Evolutionary conservation across 306 rosid species (phyloP).

Genomic region (Rubus idaeus): DNA sequence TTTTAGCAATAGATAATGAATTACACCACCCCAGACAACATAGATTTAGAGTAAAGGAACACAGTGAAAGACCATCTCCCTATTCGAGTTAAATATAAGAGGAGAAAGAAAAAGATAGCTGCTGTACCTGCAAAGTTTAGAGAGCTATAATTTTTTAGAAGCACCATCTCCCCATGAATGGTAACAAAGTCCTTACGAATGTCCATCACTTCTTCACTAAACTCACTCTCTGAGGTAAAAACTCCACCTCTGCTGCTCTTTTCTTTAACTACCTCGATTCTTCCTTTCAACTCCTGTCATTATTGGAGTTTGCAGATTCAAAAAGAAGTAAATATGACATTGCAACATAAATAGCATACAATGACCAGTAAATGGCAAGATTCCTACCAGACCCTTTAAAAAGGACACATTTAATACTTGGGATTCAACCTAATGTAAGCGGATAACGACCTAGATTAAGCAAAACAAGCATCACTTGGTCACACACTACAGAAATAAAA

Average conservation of each 20-base stretch:
- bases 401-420: background rate
- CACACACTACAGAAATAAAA: background rate
- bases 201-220: slow-evolving; percentile 95
- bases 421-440: background rate
- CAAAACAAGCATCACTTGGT: background rate
- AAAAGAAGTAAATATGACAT: background rate
- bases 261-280: slow-evolving; percentile 72
- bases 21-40: slow-evolving; percentile 2
- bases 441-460: background rate
- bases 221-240: slow-evolving; percentile 67
- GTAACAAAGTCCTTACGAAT: slow-evolving; percentile 90
- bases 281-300: slow-evolving; percentile 77
- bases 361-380: background rate
- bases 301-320: background rate
- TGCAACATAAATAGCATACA: slow-evolving; percentile 9
- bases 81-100: slow-evolving; percentile 7
- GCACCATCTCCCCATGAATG: slow-evolving; percentile 98
- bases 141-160: slow-evolving; percentile 90
- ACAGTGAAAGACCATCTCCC: slow-evolving; percentile 17
- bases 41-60: background rate
- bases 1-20: slow-evolving; percentile 19
- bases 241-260: slow-evolving; percentile 52
- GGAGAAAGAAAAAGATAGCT: slow-evolving; percentile 5
- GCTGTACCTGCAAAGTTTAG: slow-evolving; percentile 85
- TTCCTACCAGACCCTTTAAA: background rate